Base-by-base conservation (phyloP, 139 green algal species). In the Zygnema cylindricum region DNA sequence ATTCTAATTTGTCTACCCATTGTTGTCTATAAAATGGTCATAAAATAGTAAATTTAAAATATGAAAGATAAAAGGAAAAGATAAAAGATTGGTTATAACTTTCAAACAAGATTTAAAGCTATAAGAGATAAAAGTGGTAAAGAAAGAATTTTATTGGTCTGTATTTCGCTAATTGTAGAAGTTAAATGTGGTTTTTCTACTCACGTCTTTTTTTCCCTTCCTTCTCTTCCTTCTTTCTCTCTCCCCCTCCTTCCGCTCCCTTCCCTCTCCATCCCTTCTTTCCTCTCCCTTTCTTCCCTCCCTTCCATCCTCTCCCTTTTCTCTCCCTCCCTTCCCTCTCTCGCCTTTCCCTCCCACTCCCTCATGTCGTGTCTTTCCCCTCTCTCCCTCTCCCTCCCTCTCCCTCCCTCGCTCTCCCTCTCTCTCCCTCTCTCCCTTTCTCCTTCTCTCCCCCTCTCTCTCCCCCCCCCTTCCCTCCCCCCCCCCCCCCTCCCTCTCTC, bases 241-340 rank as follows among this genome's bases (percentile, higher is more conserved):
- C 49, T 63, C 49, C 16, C 49, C 38, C 49, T 63, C 7, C 16
- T 16, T 63, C 49, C 49, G 7, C 16, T 16, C 16, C 49, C 16
- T 16, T 63, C 49, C 16, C 49, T 63, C 49, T 63, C 49, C 16
- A 7, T 63, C 49, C 16, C 49, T 63, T 16, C 16, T 16, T 63
- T 16, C 16, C 49, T 63, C 49, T 63, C 49, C 16, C 49, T 63
- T 16, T 63, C 49, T 63, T 63, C 49, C 16, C 49, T 63, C 49
- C 16, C 49, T 63, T 16, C 16, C 49, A 25, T 16, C 16, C 49
- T 63, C 49, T 63, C 49, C 16, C 49, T 63, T 16, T 63, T 16
- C 16, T 16, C 16, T 16, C 16, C 1, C 81, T 11, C 97, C 49
- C 16, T 16, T 63, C 49, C 16, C 49, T 63, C 49, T 63, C 49